Base-by-base conservation (phyloP, 1,284 basidiomycete species). In the Ustilago crameri region DNA sequence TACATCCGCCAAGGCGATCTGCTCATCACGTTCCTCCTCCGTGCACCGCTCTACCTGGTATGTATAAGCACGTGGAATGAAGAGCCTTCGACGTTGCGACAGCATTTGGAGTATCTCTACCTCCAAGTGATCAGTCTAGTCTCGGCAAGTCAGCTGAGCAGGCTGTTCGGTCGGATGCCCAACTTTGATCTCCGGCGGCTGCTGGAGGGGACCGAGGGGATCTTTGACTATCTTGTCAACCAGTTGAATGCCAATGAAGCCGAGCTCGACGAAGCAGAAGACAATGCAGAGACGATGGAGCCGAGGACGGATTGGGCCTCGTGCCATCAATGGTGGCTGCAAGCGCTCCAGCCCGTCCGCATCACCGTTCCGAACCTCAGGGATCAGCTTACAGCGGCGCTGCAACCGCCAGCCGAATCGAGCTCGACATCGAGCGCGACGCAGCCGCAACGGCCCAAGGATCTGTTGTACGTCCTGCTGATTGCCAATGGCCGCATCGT, bases 91-190 rank as follows among this genome's bases (percentile, higher is more conserved):
- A 90, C 95, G 74, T 90, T 92, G 69, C 89, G 94, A 46, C 89
- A 90, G 45, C 95, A 98, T 85, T 88, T 98, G 69, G 95, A 98
- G 82, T 95, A 95, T 84, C 87, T 98, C 9, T 91, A 98, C 82
- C 86, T 95, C 3, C 94, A 96, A 84, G 91, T 98, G 49, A 84
- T 97, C 46, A 94, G 92, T 69, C 89, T 97, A 24, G 89, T 98
- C 32, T 92, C 93, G 0, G 90, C 89, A 1, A 87, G 90, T 9
- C 94, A 97, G 82, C 86, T 99, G 5, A 87, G 88, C 27, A 87
- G 89, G 38, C 91, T 95, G 70, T 98, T 98, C 77, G 90, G 92
- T 76, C 87, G 91, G 48, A 87, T 93, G 49, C 91, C 90, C 45
- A 97, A 97, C 83, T 96, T 95, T 80, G 95, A 98, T 80, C 85